A percentile compares a stretch with the other conserved stretches of the same genome.
Conservation (phyloP, 192 early-diverging fungal species). For the Coemansia sp. region DNA sequence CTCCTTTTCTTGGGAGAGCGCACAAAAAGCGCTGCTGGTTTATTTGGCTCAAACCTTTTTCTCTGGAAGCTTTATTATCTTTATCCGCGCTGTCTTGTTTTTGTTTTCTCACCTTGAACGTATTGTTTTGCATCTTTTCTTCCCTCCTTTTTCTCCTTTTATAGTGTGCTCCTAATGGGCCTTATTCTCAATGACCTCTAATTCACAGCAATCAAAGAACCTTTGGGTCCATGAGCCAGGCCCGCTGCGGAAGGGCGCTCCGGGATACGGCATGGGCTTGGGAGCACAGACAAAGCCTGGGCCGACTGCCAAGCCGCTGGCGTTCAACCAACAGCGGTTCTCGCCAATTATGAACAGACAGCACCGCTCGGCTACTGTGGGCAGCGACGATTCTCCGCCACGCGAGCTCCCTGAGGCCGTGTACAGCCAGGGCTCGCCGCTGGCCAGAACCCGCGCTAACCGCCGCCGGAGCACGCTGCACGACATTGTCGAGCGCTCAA, state of each 20-base stretch:
- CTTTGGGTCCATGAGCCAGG: conserved; percentile 41
- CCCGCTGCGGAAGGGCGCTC: conserved; percentile 22
- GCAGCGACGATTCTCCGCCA: conserved; percentile 24
- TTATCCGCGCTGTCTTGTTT: background rate
- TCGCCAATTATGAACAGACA: conserved; percentile 53
- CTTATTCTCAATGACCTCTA: conserved; percentile 34
- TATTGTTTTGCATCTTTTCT: conserved; percentile 1
- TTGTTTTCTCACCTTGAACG: background rate
- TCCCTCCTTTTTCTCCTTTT: conserved; percentile 2
- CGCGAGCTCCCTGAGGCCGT: conserved; percentile 30
- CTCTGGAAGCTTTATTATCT: background rate
- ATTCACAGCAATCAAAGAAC: conserved; percentile 36
- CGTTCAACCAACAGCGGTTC: conserved; percentile 43
- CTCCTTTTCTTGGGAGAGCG: background rate
- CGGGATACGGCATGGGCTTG: conserved; percentile 2
- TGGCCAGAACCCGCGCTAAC: conserved; percentile 30
- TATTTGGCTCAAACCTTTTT: background rate
- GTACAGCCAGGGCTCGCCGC: conserved; percentile 29
- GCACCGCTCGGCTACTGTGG: conserved; percentile 43
- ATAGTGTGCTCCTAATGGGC: conserved; percentile 11
- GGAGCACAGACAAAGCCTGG: background rate
- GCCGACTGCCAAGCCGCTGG: conserved; percentile 2
- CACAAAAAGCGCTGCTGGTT: background rate
- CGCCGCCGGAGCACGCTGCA: conserved; percentile 50
- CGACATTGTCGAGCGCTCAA: conserved; percentile 44